Base-by-base conservation (phyloP, 495 filamentous ascomycete genomes). In the Penicillium desertorum region DNA sequence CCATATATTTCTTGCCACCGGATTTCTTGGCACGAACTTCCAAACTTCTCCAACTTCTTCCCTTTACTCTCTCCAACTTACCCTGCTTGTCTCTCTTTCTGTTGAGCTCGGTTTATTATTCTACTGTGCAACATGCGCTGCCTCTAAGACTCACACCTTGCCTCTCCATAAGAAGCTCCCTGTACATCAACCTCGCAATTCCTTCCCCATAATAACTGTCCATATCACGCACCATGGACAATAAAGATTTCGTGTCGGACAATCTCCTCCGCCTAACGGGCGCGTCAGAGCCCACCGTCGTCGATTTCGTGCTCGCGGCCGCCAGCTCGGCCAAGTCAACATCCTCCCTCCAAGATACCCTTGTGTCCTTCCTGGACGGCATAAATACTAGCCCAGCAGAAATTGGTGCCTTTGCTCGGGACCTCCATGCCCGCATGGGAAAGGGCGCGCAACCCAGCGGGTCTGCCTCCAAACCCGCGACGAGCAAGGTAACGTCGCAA, bases 241-340 rank as follows among this genome's bases (percentile, higher is more conserved):
- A 73, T 57, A 71, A 72, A 50, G 73, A 69, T 7, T 79, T 78
- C 51, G 68, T 79, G n/a, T 79, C 76, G 16, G 75, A 79, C 49
- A 73, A 73, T 22, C 74, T 79, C 48, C 68, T 78, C 50, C 76
- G 74, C 36, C 73, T 87, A 20, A 79, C 83, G 47, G 82, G 82
- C 61, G 84, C 77, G 36, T 83, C 82, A 39, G 84, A 86, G 52
- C 70, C 81, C 17, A 86, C 83, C 20, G 74, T 84, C 45, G 66
- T 87, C 43, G 84, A 87, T 69, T 87, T 86, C 56, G 76, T 87
- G 25, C 76, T 84, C 48, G 82, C 83, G 32, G 85, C 82, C 39
- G 83, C 84, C 17, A 71, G 67, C 62, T 75, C 79, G 34, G 73
- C 80, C 37, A 83, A 81, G 60, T 84, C 81, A 2, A 63, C 76